phyloP scores from a whole-genome alignment of 1,284 basidiomycete genomes.

The Phellinidium pouzarii region DNA sequence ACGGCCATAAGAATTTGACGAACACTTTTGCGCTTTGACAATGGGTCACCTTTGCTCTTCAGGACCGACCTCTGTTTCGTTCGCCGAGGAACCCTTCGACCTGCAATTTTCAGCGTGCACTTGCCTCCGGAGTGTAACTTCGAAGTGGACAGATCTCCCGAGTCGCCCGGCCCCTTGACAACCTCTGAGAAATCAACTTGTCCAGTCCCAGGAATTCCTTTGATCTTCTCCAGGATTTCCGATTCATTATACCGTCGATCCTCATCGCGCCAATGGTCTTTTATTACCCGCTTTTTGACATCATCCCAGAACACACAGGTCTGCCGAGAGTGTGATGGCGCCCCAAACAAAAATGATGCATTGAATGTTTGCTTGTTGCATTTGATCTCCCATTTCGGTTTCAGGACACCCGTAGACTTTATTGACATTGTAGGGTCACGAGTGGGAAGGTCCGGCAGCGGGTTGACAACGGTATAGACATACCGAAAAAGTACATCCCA shows the following conservation, averaged over 20 bases:
- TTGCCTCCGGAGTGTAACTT: neutral
- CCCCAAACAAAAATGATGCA: neutral
- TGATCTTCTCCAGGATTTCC: neutral
- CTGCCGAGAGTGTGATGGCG: neutral
- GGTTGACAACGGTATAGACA: too few species aligned
- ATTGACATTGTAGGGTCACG: neutral
- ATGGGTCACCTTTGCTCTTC: neutral
- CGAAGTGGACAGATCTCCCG: neutral
- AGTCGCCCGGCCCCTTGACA: neutral
- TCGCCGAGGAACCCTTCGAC: neutral
- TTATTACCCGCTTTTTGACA: neutral
- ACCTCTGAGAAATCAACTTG: neutral
- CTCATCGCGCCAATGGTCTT: neutral
- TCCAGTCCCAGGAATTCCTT: neutral
- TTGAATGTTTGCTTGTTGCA: neutral
- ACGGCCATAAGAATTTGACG: neutral
- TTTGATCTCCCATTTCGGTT: neutral
- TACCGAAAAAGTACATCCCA: neutral
- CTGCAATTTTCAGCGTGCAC: neutral
- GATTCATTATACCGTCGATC: neutral
- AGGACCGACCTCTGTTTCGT: neutral
- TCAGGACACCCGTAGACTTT: neutral
- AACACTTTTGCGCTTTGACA: neutral
- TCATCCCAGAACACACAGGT: slow-evolving; percentile 1
- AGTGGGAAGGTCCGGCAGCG: too few species aligned